These are phyloP conservation scores for Rasamsonia emersonii DNA, from an alignment of 2,329 filamentous ascomycete genomes.

Conservation along the genomic window DNA sequence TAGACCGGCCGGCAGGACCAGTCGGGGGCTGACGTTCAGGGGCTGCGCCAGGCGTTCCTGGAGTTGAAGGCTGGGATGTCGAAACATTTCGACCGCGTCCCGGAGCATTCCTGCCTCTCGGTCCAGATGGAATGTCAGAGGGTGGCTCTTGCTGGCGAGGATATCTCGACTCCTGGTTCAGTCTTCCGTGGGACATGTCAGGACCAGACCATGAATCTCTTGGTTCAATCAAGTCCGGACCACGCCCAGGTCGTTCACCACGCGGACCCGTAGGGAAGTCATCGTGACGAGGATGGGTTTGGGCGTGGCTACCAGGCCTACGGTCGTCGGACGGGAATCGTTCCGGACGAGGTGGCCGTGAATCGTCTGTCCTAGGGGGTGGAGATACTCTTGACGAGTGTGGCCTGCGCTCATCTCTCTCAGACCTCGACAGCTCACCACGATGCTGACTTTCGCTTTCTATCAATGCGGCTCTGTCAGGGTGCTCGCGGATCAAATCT, in stretches of 20 bases:
- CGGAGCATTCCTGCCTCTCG: conserved; percentile 35
- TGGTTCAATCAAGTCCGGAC: conserved; percentile 21
- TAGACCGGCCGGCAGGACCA: conserved; percentile 32
- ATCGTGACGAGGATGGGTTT: conserved; percentile 27
- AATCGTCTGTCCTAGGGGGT: conserved; percentile 19
- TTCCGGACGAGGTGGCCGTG: conserved; percentile 24
- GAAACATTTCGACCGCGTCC: conserved; percentile 32
- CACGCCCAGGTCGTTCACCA: conserved; percentile 27
- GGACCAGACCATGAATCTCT: conserved; percentile 30
- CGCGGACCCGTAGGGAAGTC: conserved; percentile 48
- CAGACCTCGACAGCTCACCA: conserved; percentile 18
- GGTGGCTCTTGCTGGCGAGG: conserved; percentile 27
- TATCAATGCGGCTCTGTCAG: conserved; percentile 16
- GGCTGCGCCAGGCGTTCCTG: conserved; percentile 11
- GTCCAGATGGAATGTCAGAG: conserved; percentile 46
- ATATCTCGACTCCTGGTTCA: conserved; percentile 32
- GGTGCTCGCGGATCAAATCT: conserved; percentile 25
- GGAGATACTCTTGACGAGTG: conserved; percentile 18
- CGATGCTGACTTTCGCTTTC: conserved; percentile 21
- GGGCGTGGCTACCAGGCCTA: conserved; percentile 19
- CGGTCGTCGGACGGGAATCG: conserved; percentile 29
- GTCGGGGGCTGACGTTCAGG: conserved; percentile 36
- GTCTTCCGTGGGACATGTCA: conserved; percentile 40
- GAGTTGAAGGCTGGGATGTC: conserved; percentile 19
- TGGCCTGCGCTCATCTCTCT: conserved; percentile 26